Conservation (phyloP, 176 grass and related monocot genomes). For the Leersia perrieri region DNA sequence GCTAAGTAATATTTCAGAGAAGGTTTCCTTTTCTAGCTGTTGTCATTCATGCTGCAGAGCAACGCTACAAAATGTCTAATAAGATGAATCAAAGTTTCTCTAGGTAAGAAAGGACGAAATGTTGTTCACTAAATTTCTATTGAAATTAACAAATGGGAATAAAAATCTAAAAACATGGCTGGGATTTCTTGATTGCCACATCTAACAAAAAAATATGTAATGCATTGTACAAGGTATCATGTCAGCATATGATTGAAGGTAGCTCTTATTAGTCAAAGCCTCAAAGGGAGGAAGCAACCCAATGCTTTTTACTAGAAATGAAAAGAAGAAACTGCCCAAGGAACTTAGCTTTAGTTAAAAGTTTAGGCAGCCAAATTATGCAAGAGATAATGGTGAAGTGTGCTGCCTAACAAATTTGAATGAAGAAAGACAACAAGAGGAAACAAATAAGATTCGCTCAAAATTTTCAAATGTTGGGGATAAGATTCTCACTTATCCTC, state of each 20-base stretch:
- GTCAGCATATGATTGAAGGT: neutral
- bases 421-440: neutral
- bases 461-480: slow-evolving; percentile 23
- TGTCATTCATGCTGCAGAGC: neutral
- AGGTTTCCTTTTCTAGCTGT: neutral
- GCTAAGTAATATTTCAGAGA: neutral
- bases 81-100: neutral
- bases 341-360: neutral
- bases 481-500: slow-evolving; percentile 38
- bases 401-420: slow-evolving; percentile 31
- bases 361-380: neutral
- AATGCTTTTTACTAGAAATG: neutral
- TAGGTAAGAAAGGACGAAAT: neutral
- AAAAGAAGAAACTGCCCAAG: neutral
- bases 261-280: neutral
- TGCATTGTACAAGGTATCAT: neutral
- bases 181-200: neutral
- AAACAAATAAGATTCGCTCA: neutral
- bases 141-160: neutral
- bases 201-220: neutral
- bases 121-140: neutral
- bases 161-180: neutral
- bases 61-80: neutral
- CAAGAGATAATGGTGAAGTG: slow-evolving; percentile 4
- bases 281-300: neutral